These are phyloP conservation scores for Hura crepitans DNA, from an alignment of 441 rosid species.

Conservation along the genomic window DNA sequence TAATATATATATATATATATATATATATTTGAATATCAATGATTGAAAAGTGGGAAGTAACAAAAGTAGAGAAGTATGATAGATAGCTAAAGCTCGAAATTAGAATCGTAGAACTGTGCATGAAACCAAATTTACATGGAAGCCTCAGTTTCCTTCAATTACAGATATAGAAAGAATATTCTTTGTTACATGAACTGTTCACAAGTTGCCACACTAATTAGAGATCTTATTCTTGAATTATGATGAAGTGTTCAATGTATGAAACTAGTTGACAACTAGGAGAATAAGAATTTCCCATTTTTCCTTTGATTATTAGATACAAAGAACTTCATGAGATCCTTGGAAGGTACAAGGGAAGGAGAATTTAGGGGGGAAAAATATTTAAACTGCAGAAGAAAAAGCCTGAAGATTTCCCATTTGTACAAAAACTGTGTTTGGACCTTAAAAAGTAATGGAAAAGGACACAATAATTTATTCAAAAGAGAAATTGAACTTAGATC, in stretches of 20 bases:
- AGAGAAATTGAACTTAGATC: constrained; percentile 10
- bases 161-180: constrained; percentile 10
- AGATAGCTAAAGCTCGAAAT: too few species aligned
- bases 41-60: too few species aligned
- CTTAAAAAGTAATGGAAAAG: not conserved
- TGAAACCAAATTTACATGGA: not conserved
- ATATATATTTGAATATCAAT: too few species aligned
- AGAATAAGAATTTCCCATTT: not conserved
- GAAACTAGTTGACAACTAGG: constrained; percentile 15
- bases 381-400: not conserved
- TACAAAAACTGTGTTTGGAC: not conserved
- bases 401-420: not conserved
- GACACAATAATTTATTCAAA: constrained; percentile 1
- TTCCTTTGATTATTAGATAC: not conserved
- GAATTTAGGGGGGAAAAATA: not conserved
- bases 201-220: not conserved
- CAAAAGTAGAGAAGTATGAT: too few species aligned
- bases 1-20: too few species aligned
- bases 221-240: constrained; percentile 16
- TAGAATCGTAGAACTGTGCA: too few species aligned
- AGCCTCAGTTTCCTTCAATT: not conserved
- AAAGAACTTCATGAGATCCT: constrained; percentile 11
- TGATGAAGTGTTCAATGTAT: constrained; percentile 16
- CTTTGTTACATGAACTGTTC: constrained; percentile 12
- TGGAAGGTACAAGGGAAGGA: not conserved